Evolutionary conservation across 2,329 filamentous ascomycete genomes (phyloP).

Genomic region (Incumbomyces delicatus): DNA sequence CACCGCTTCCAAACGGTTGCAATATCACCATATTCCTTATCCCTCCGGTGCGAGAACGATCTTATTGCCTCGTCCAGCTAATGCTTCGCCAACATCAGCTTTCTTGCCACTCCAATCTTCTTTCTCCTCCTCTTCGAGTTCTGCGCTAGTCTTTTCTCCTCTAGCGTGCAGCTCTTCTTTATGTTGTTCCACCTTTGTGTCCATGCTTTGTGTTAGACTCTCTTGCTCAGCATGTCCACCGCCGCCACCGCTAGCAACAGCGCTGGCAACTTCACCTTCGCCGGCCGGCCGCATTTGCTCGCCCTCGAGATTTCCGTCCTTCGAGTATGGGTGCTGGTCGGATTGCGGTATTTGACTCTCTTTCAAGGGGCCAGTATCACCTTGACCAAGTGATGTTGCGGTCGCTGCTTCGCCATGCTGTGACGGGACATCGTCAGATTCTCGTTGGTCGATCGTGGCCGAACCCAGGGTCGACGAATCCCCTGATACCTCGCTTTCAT

Average conservation of each 20-base stretch:
- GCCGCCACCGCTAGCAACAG: constrained; percentile 16
- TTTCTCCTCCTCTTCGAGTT: constrained; percentile 14
- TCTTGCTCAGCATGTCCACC: constrained; percentile 14
- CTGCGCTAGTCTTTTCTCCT: constrained; percentile 14
- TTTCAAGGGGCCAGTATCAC: constrained; percentile 15
- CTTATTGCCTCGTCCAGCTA: constrained; percentile 13
- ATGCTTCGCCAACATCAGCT: constrained; percentile 18
- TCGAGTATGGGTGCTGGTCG: constrained; percentile 12
- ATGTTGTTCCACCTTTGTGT: constrained; percentile 15
- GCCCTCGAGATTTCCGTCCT: constrained; percentile 21
- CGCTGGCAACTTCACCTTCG: constrained; percentile 23
- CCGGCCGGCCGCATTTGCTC: constrained; percentile 25
- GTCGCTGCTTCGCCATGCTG: constrained; percentile 17
- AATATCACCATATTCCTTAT: background rate
- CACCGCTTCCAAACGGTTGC: too few relatives aligned
- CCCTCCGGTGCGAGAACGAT: constrained; percentile 21
- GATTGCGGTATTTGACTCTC: constrained; percentile 15
- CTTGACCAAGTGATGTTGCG: constrained; percentile 18
- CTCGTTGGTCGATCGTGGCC: constrained; percentile 18
- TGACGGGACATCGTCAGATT: constrained; percentile 11
- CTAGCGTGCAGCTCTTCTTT: constrained; percentile 16
- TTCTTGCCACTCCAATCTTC: constrained; percentile 20
- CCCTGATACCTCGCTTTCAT: constrained; percentile 18
- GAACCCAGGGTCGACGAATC: constrained; percentile 7
- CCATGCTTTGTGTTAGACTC: constrained; percentile 15